phyloP scores from a whole-genome alignment of 2,329 filamentous ascomycete species.

The Trichophyton rubrum region DNA sequence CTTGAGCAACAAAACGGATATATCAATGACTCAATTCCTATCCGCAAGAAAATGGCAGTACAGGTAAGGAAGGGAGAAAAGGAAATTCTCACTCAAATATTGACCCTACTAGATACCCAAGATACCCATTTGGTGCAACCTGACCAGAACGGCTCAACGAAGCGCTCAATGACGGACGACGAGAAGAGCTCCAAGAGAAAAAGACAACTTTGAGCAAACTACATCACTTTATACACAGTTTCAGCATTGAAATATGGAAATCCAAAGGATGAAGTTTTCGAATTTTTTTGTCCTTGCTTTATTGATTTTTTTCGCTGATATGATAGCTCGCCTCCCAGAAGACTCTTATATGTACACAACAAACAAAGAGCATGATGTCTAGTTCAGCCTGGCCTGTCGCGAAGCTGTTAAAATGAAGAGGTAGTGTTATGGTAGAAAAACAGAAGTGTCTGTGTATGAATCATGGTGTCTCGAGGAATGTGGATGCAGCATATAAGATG shows the following conservation, averaged over 20 bases:
- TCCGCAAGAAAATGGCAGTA: slow-evolving; percentile 46
- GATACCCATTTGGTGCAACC: slow-evolving; percentile 17
- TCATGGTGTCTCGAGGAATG: neutral
- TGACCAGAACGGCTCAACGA: slow-evolving; percentile 15
- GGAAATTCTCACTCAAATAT: slow-evolving; percentile 47
- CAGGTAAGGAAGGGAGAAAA: slow-evolving; percentile 62
- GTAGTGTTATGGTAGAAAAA: neutral
- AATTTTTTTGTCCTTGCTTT: slow-evolving; percentile 8
- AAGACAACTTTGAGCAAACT: neutral
- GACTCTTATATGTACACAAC: slow-evolving; percentile 5
- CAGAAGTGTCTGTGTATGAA: neutral
- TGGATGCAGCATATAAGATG: neutral
- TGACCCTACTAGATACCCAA: slow-evolving; percentile 19
- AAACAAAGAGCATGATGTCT: neutral
- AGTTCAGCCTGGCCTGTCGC: neutral
- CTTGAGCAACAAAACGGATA: slow-evolving; percentile 16
- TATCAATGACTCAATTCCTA: slow-evolving; percentile 18
- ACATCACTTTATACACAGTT: neutral
- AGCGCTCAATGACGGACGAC: slow-evolving; percentile 21
- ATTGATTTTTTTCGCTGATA: slow-evolving; percentile 3
- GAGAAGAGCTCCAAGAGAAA: slow-evolving; percentile 18
- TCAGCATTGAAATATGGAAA: neutral
- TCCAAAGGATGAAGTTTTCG: slow-evolving; percentile 5
- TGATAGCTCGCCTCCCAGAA: neutral
- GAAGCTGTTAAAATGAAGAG: neutral